phyloP scores from a whole-genome alignment of 805 yeast species.

The Lipomyces yamanashiensis region DNA sequence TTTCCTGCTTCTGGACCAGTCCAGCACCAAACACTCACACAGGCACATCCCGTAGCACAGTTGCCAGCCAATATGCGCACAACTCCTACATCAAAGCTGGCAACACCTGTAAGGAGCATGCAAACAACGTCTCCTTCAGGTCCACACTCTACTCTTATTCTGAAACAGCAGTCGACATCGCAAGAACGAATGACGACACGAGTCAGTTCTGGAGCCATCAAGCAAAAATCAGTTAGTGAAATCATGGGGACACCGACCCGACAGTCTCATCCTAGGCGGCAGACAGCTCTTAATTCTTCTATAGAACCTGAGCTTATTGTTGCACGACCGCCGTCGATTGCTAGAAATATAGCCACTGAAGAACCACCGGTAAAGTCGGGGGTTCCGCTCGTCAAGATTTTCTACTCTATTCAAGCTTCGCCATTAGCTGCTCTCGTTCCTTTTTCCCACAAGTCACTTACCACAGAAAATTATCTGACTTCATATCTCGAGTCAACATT shows the following conservation, averaged over 20 bases:
- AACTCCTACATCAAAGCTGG: neutral
- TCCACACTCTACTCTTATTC: constrained; percentile 35
- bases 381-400: constrained; percentile 74
- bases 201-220: constrained; percentile 38
- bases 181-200: constrained; percentile 43
- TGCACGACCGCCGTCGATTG: constrained; percentile 11
- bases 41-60: neutral
- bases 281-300: constrained; percentile 2
- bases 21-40: neutral
- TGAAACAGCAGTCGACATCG: constrained; percentile 40
- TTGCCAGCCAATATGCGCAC: neutral
- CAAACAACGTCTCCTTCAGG: neutral
- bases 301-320: constrained; percentile 17
- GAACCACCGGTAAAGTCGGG: constrained; percentile 41
- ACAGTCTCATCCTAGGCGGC: constrained; percentile 13
- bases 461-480: constrained; percentile 83
- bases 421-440: constrained; percentile 83
- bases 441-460: constrained; percentile 80
- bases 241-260: constrained; percentile 35
- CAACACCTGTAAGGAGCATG: neutral
- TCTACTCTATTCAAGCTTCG: constrained; percentile 83
- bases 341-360: constrained; percentile 43
- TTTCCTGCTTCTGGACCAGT: neutral
- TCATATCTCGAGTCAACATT: constrained; percentile 89
- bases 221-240: constrained; percentile 37